Percentiles rank a stretch among this genome's conserved stretches.
Evolutionary conservation across 108 stramenopile genomes (phyloP).

Genomic region (Cyclotella kingstonii): DNA sequence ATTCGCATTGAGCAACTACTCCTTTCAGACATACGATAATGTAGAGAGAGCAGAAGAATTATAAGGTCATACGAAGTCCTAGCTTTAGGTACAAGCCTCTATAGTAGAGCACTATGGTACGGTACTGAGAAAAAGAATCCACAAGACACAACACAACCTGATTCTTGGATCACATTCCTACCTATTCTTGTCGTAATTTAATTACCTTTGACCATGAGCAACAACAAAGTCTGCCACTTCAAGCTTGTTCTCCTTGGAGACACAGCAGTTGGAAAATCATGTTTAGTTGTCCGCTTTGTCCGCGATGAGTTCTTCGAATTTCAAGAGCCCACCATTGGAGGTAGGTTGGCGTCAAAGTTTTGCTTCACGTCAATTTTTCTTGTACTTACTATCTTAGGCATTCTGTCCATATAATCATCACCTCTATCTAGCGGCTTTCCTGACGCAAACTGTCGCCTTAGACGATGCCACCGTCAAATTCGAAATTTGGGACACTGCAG

Average conservation of each 20-base stretch:
- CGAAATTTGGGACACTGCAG: constrained; percentile 99
- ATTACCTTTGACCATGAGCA: constrained; percentile 22
- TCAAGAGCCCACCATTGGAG: constrained; percentile 97
- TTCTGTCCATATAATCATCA: too few relatives aligned
- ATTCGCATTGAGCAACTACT: too few relatives aligned
- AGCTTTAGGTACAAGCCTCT: too few relatives aligned
- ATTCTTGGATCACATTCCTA: too few relatives aligned
- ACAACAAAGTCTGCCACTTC: constrained; percentile 91
- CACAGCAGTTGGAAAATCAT: constrained; percentile 97
- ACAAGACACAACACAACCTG: too few relatives aligned
- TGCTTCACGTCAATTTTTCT: constrained; percentile 4
- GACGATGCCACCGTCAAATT: constrained; percentile 97
- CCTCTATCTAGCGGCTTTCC: constrained; percentile 97
- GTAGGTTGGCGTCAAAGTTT: constrained; percentile 41
- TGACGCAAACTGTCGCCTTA: constrained; percentile 93
- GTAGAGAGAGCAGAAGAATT: too few relatives aligned
- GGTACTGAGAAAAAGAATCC: too few relatives aligned
- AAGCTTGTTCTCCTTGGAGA: constrained; percentile 99
- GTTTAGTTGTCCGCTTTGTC: constrained; percentile 97
- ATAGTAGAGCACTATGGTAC: too few relatives aligned
- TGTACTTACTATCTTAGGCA: neutral
- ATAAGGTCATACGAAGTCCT: too few relatives aligned
- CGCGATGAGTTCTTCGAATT: constrained; percentile 99
- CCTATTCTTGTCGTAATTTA: too few relatives aligned
- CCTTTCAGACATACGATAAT: too few relatives aligned